A percentile compares a stretch with the other conserved stretches of the same genome.
Conservation (phyloP, 2,329 filamentous ascomycete genomes). For the Xylariaceae sp. region DNA sequence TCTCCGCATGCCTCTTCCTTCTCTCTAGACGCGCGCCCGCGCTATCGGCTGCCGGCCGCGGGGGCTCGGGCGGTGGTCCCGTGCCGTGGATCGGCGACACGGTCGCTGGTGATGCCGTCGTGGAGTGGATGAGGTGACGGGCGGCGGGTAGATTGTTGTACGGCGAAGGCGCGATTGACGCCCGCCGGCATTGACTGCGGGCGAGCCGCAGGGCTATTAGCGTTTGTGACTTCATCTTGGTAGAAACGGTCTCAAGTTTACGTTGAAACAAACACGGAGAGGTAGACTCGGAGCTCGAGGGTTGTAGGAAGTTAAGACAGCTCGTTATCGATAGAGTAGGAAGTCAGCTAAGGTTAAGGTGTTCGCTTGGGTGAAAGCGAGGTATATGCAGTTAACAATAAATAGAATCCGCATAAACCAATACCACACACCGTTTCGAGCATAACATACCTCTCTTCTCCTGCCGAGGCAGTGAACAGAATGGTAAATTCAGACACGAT, state of each 20-base stretch:
- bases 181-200: slow-evolving; percentile 18
- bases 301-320: too few relatives aligned
- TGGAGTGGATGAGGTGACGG: slow-evolving; percentile 27
- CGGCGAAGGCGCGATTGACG: slow-evolving; percentile 22
- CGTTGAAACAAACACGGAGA: too few relatives aligned
- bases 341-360: background rate
- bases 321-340: slow-evolving; percentile 6
- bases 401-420: too few relatives aligned
- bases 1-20: slow-evolving; percentile 48
- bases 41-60: slow-evolving; percentile 38
- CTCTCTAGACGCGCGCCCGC: slow-evolving; percentile 40
- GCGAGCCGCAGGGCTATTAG: slow-evolving; percentile 36
- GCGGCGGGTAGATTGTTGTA: slow-evolving; percentile 20
- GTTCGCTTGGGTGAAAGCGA: too few relatives aligned
- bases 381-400: too few relatives aligned
- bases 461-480: too few relatives aligned
- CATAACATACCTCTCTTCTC: too few relatives aligned
- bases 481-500: too few relatives aligned
- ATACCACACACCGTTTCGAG: too few relatives aligned
- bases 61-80: slow-evolving; percentile 55
- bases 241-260: too few relatives aligned
- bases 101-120: slow-evolving; percentile 36
- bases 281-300: too few relatives aligned
- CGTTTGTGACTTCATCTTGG: slow-evolving; percentile 37
- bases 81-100: slow-evolving; percentile 50